Evolutionary conservation across 2,329 filamentous ascomycete genomes (phyloP), one percentile per base, ranked within the genome.

Genomic region (Botrytis sinoallii): DNA sequence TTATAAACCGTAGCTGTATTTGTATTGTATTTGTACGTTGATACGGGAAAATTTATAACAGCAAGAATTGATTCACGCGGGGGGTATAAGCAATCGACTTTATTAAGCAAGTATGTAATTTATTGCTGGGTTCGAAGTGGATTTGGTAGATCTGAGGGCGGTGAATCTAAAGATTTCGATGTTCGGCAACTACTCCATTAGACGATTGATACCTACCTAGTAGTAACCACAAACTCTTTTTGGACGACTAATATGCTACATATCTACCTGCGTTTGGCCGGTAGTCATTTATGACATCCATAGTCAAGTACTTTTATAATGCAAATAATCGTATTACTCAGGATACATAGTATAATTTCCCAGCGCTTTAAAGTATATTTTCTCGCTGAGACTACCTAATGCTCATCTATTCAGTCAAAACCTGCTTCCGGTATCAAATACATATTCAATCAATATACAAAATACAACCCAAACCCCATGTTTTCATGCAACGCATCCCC

Each of bases 401-500:
- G 10, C 32, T 20, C 18, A 29, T 57, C n/a, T 44, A 57, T 32
- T 32, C n/a, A 57, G 52, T 44, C 57, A 9, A 32, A 32, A 29
- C 48, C 52, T 57, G 20, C 48, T 38, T 40, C 52, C 32, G 48
- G 55, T 68, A 42, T 68, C 65, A 72, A 59, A 42, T 72, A 72
- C 71, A 72, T 60, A 10, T 52, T 52, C 57, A 63, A 61, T 18
- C 20, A 68, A 69, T 69, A 69, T 38, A 38, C 64, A 72, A 60
- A 67, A 25, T 35, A 57, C 25, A 29, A 46, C 32, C 61, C 14
- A 20, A 69, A 29, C 6, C 48, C 66, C n/a, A 44, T 42, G 10
- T 25, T 16, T 32, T 20, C 18, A 59, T 68, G 29, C 42, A 72
- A 48, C 22, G 12, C 9, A 46, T 7, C 12, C 16, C n/a, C 40